These are phyloP conservation scores for Urtica urens DNA, from an alignment of 306 rosid genomes.

Conservation along the genomic window DNA sequence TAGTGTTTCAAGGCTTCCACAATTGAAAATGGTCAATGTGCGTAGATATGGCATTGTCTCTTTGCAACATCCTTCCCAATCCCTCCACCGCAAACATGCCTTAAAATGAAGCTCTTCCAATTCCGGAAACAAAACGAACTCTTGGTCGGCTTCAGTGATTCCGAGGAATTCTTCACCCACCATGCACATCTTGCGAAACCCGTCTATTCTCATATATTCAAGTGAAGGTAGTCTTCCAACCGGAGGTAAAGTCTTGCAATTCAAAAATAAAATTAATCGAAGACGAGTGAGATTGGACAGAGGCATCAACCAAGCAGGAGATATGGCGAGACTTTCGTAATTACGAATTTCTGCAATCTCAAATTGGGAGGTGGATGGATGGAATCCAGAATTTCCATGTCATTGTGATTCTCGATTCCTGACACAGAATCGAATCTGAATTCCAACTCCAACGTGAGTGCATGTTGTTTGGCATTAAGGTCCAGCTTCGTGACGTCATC, in stretches of 20 bases:
- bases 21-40: neutral
- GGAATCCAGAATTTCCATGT: neutral
- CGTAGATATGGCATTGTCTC: neutral
- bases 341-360: rapidly evolving
- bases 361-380: conserved; percentile 3
- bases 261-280: rapidly evolving
- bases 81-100: neutral
- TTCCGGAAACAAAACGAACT: neutral
- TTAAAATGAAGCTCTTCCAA: neutral
- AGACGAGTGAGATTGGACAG: neutral
- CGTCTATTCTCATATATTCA: neutral
- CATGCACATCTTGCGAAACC: neutral
- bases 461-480: neutral
- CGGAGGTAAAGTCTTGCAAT: conserved; percentile 6
- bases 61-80: neutral
- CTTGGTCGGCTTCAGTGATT: neutral
- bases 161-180: conserved; percentile 9
- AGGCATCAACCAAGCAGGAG: conserved; percentile 10
- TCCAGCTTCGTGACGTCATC: neutral
- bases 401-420: neutral
- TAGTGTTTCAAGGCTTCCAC: neutral
- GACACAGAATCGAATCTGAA: neutral
- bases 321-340: neutral
- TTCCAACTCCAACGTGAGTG: neutral
- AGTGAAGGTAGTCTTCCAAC: conserved; percentile 3